phyloP scores from a whole-genome alignment of 179 eudicot genomes.

The Heliamphora pulchella region DNA sequence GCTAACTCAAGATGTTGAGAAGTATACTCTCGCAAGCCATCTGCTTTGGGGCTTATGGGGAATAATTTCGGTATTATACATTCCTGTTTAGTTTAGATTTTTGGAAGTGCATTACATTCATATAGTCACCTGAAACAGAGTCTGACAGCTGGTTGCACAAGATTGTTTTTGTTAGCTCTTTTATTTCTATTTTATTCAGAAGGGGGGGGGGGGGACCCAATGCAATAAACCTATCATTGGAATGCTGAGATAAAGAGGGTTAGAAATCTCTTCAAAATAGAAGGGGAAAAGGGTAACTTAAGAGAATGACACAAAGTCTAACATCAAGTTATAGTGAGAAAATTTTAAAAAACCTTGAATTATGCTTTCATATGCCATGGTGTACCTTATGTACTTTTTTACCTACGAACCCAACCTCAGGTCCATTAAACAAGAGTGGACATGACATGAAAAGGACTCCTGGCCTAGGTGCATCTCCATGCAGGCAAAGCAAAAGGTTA shows the following conservation, averaged over 20 bases:
- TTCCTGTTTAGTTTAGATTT: neutral
- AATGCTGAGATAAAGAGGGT: neutral
- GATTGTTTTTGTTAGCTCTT: neutral
- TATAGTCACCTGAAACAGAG: neutral
- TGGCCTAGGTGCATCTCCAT: neutral
- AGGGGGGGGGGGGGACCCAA: neutral
- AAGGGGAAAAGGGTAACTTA: neutral
- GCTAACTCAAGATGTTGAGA: conserved; percentile 64
- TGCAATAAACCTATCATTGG: neutral
- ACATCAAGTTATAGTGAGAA: neutral
- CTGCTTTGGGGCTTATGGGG: conserved; percentile 95
- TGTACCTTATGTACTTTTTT: no score
- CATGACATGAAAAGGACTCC: neutral
- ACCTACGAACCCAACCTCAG: neutral
- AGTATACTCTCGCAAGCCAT: conserved; percentile 78
- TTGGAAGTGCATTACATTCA: neutral
- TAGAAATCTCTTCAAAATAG: neutral
- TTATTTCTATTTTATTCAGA: neutral
- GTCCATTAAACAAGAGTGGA: neutral
- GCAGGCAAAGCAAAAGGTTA: neutral
- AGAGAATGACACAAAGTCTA: neutral
- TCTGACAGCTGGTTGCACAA: neutral
- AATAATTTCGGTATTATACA: conserved; percentile 65
- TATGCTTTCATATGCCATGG: no score
- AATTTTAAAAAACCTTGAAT: no score